These are phyloP conservation scores for Piper betle DNA, from an alignment of 164 flowering plant genomes.

Conservation along the genomic window DNA sequence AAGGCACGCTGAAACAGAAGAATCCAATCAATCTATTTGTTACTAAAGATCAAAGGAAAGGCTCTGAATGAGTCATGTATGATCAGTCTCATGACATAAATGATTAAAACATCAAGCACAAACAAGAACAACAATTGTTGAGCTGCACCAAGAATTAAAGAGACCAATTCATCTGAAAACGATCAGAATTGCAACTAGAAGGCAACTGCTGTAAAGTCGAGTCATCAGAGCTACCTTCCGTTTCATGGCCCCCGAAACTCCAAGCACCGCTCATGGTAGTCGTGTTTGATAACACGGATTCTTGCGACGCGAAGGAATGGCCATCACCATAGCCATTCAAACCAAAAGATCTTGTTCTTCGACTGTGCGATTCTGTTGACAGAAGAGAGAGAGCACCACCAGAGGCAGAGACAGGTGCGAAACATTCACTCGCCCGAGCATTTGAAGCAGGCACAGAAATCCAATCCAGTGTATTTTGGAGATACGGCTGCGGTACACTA, in stretches of 20 bases:
- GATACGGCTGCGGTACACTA: constrained; percentile 12
- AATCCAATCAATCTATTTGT: too few species aligned
- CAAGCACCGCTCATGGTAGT: constrained; percentile 19
- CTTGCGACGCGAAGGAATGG: constrained; percentile 27
- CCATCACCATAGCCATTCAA: constrained; percentile 16
- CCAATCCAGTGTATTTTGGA: constrained; percentile 36
- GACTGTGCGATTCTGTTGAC: constrained; percentile 71
- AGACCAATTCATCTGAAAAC: constrained; percentile 41
- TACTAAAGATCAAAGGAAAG: too few species aligned
- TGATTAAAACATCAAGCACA: background rate
- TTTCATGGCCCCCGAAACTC: constrained; percentile 36
- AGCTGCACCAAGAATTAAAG: constrained; percentile 9
- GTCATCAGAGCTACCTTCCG: constrained; percentile 22
- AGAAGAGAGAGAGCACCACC: constrained; percentile 99
- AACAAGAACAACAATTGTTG: background rate
- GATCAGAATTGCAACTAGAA: constrained; percentile 24
- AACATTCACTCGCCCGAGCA: constrained; percentile 36
- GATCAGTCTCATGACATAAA: background rate
- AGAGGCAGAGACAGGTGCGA: constrained; percentile 26
- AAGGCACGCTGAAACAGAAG: too few species aligned
- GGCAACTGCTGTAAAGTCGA: constrained; percentile 34
- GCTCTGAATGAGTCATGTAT: too few species aligned
- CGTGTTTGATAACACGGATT: constrained; percentile 17
- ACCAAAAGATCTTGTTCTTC: constrained; percentile 29
- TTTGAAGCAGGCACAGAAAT: constrained; percentile 25